Evolutionary conservation across 768 basidiomycete species (phyloP), one percentile per base, ranked within the genome.

Genomic region (Pulveroboletus ravenelii): DNA sequence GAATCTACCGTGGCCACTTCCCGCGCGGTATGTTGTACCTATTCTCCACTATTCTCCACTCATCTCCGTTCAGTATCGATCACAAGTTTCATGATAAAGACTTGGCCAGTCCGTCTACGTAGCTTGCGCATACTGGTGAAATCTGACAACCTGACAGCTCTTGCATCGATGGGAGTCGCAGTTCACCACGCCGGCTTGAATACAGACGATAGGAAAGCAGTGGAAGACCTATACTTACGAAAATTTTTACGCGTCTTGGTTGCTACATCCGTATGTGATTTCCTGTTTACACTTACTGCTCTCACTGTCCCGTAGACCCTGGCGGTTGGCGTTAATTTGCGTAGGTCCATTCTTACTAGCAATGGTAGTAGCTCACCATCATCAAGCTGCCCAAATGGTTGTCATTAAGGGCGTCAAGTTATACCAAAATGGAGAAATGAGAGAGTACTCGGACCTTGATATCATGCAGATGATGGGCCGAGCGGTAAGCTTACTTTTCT

Each of bases 391-490:
- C 1, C 90, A 95, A 60, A 88, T 88, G 55, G 95, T 95, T 43
- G 80, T 97, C 53, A 87, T 99, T 59, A 92, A 91, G 60, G 95
- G 94, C 3, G 93, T 95, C 20, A 84, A 83, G 58, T 74, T 80
- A 4, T 99, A 84, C 64, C 80, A 84, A 54, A 86, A 85, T 45
- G 80, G 78, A 40, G 72, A 72, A 14, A 80, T 81, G 41, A 74
- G 77, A 31, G 93, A 97, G 59, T 96, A 96, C 66, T 86, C 87
- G 0, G 94, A 96, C 63, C 76, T 96, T 6, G 96, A 97, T 59
- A 77, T 97, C 27, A 83, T 90, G 78, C 94, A 96, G 67, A 97
- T 97, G 95, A 80, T 97, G 51, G 96, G 95, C 7, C 81, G 96
- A 41, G 93, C 93, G 38, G 89, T 90, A 63, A 66, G 83, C 44